A percentile compares a stretch with the other conserved stretches of the same genome.
phyloP scores from a whole-genome alignment of 2,329 filamentous ascomycete genomes.

The Penicillium fuscoglaucum region DNA sequence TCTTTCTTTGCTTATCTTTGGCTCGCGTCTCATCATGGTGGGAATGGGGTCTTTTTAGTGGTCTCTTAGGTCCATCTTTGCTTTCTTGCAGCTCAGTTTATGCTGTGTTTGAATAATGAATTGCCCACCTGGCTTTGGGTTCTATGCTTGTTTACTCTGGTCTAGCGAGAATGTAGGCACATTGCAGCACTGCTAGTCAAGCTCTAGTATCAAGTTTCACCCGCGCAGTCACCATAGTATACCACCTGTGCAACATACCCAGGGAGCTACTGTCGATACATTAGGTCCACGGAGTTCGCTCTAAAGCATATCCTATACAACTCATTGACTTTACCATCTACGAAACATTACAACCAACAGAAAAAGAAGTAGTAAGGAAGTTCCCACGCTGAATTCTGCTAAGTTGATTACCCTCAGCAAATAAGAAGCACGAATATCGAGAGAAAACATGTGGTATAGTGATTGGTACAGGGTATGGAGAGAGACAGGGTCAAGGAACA shows the following conservation, averaged over 20 bases:
- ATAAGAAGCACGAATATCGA: slow-evolving; percentile 13
- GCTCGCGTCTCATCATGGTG: neutral
- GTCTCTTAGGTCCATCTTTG: neutral
- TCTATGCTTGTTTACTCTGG: neutral
- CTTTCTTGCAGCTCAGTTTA: neutral
- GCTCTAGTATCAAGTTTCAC: neutral
- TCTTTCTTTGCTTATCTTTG: neutral
- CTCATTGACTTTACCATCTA: neutral
- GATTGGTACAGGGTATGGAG: slow-evolving; percentile 31
- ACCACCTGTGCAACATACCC: neutral
- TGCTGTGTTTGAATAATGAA: slow-evolving; percentile 7
- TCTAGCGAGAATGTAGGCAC: neutral
- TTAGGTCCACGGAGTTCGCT: neutral
- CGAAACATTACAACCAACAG: neutral
- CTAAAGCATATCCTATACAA: neutral
- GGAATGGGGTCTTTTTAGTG: neutral
- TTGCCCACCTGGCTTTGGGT: neutral
- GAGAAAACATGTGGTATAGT: slow-evolving; percentile 26
- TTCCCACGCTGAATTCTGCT: slow-evolving; percentile 12
- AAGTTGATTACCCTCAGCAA: slow-evolving; percentile 8
- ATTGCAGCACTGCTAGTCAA: neutral
- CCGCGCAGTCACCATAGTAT: neutral
- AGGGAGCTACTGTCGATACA: neutral
- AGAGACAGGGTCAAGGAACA: slow-evolving; percentile 2
- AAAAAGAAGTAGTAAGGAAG: neutral